Evolutionary conservation across 306 rosid genomes (phyloP).

Genomic region (Ormosia semicastrata): DNA sequence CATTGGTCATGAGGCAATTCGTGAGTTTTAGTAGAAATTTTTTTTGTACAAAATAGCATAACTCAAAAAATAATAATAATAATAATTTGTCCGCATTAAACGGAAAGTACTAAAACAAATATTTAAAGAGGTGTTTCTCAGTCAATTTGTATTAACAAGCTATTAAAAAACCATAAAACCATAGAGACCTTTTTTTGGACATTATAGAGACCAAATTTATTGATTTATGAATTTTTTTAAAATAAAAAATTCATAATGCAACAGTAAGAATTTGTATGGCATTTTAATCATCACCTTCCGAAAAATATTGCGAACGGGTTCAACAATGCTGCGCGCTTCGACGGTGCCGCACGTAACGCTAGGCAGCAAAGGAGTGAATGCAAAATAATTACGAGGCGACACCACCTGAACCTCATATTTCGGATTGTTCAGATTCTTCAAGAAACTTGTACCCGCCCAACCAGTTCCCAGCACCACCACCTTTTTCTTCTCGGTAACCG

Average conservation of each 20-base stretch:
- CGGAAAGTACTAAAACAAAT: too few relatives aligned
- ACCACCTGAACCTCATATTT: constrained; percentile 78
- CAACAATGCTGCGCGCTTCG: constrained; percentile 93
- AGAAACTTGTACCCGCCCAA: constrained; percentile 92
- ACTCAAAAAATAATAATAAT: too few relatives aligned
- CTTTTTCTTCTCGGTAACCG: constrained; percentile 56
- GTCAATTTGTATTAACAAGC: too few relatives aligned
- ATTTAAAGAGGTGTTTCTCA: too few relatives aligned
- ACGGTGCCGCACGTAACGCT: constrained; percentile 95
- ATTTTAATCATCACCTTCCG: constrained; percentile 48
- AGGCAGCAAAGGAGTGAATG: constrained; percentile 92
- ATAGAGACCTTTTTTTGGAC: too few relatives aligned
- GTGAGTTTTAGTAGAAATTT: too few relatives aligned
- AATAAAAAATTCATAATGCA: not conserved
- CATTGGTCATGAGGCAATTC: too few relatives aligned
- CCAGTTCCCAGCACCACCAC: constrained; percentile 98
- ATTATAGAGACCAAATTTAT: too few relatives aligned
- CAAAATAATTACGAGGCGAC: constrained; percentile 92
- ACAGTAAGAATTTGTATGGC: not conserved
- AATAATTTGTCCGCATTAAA: too few relatives aligned
- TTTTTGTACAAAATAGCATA: too few relatives aligned
- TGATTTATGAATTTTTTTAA: not conserved
- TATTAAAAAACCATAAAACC: too few relatives aligned
- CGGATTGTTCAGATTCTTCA: constrained; percentile 67
- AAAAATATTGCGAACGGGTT: constrained; percentile 80